Conservation (phyloP, 768 basidiomycete species). For the Hemileccinum impolitum region DNA sequence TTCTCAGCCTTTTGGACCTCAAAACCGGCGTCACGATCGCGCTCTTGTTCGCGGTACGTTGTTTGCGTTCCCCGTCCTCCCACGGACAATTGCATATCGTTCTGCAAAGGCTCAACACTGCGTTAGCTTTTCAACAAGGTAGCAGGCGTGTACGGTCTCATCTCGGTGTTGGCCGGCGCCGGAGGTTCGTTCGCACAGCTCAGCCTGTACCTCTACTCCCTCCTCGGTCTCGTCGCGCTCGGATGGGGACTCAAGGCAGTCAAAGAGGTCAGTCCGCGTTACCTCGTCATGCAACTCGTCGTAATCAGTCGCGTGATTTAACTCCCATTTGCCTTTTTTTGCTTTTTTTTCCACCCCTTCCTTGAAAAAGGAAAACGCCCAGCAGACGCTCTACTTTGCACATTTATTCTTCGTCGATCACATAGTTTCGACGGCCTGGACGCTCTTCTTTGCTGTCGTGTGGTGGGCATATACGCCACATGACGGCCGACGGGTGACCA, state of each 20-base stretch:
- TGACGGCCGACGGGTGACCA: constrained; percentile 75
- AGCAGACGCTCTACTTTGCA: constrained; percentile 81
- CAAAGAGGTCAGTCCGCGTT: constrained; percentile 59
- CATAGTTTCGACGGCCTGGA: constrained; percentile 85
- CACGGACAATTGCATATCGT: not conserved
- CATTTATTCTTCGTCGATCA: constrained; percentile 94
- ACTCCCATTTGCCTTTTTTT: not conserved
- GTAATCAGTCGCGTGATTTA: constrained; percentile 7
- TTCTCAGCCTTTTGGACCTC: constrained; percentile 85
- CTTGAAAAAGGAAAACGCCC: constrained; percentile 72
- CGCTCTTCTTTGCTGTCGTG: constrained; percentile 81
- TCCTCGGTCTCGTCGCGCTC: constrained; percentile 72
- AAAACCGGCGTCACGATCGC: constrained; percentile 90
- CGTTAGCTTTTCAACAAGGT: constrained; percentile 90
- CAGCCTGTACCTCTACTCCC: constrained; percentile 91
- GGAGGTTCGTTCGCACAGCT: constrained; percentile 94
- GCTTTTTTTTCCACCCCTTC: too few species aligned
- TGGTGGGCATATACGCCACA: constrained; percentile 95
- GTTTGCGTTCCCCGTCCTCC: not conserved
- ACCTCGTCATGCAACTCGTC: too few species aligned
- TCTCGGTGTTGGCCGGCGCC: constrained; percentile 85
- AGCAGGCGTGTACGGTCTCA: constrained; percentile 93
- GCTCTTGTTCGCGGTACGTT: constrained; percentile 82
- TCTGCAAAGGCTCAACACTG: constrained; percentile 9
- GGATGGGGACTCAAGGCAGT: constrained; percentile 88